phyloP scores from a whole-genome alignment of 331 rosid genomes.

The Acacia concinna region DNA sequence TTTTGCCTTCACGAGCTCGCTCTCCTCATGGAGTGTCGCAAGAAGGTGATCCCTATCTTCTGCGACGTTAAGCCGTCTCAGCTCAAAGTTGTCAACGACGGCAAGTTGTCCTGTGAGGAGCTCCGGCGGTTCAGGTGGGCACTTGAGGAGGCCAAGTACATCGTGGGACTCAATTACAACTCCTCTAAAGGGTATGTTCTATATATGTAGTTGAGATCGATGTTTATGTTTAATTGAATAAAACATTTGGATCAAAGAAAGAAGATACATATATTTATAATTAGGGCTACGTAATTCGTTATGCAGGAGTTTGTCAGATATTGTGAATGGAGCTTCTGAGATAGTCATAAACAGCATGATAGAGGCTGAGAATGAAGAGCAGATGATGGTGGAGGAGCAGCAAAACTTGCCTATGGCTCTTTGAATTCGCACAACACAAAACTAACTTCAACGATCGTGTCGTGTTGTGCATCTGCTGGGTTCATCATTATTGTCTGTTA shows the following conservation, averaged over 20 bases:
- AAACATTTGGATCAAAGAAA: not conserved
- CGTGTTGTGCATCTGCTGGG: not conserved
- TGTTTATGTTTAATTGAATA: not conserved
- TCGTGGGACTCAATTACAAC: slow-evolving; percentile 64
- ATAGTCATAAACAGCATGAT: slow-evolving; percentile 58
- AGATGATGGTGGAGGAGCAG: slow-evolving; percentile 4
- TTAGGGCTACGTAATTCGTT: not conserved
- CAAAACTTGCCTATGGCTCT: slow-evolving; percentile 37
- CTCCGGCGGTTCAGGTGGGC: slow-evolving; percentile 53
- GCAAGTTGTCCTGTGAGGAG: slow-evolving; percentile 44
- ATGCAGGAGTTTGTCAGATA: slow-evolving; percentile 65
- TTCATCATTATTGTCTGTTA: not conserved
- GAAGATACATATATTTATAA: too few species aligned
- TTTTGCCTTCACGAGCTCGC: slow-evolving; percentile 90
- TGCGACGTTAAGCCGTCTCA: slow-evolving; percentile 83
- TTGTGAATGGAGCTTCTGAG: slow-evolving; percentile 60
- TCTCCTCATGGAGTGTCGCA: slow-evolving; percentile 59
- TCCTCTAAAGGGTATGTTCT: slow-evolving; percentile 64
- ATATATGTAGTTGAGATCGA: not conserved
- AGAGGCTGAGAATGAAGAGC: slow-evolving; percentile 59
- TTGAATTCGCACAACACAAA: slow-evolving; percentile 1
- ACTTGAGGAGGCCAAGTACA: slow-evolving; percentile 65
- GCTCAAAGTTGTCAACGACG: slow-evolving; percentile 35
- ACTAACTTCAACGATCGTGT: not conserved
- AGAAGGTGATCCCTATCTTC: slow-evolving; percentile 82